These are phyloP conservation scores for Onygenales sp. DNA, from an alignment of 2,329 filamentous ascomycete species.

Conservation along the genomic window DNA sequence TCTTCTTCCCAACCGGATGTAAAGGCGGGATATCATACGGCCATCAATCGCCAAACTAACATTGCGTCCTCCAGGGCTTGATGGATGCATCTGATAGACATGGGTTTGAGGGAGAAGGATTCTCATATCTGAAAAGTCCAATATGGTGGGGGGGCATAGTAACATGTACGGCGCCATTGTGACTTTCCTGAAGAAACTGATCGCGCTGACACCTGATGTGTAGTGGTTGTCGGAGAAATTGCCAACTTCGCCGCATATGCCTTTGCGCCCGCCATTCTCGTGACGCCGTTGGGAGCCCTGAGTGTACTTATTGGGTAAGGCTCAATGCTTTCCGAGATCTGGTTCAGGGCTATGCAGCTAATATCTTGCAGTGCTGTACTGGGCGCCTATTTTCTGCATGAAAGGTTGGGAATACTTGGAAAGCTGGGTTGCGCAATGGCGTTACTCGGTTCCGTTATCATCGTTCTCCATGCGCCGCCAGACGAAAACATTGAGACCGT, in stretches of 20 bases:
- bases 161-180: constrained; percentile 54
- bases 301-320: constrained; percentile 77
- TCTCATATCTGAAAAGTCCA: constrained; percentile 86
- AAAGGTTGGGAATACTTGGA: constrained; percentile 80
- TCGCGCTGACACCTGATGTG: constrained; percentile 5
- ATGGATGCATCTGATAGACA: constrained; percentile 84
- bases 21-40: not conserved
- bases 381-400: constrained; percentile 86
- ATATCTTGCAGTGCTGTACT: constrained; percentile 59
- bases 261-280: constrained; percentile 95
- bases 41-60: not conserved
- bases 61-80: constrained; percentile 53
- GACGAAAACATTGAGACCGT: constrained; percentile 87
- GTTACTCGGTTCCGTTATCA: constrained; percentile 90
- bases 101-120: constrained; percentile 95
- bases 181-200: not conserved
- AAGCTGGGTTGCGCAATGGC: constrained; percentile 95
- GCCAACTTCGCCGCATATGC: constrained; percentile 98
- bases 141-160: constrained; percentile 94
- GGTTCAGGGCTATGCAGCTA: constrained; percentile 8
- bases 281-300: constrained; percentile 86
- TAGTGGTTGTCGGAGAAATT: constrained; percentile 85
- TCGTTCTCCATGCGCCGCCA: constrained; percentile 91
- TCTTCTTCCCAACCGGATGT: not conserved
- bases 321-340: constrained; percentile 7